Evolutionary conservation across 2,329 filamentous ascomycete species (phyloP).

Genomic region (Allantophomopsis cytisporea): DNA sequence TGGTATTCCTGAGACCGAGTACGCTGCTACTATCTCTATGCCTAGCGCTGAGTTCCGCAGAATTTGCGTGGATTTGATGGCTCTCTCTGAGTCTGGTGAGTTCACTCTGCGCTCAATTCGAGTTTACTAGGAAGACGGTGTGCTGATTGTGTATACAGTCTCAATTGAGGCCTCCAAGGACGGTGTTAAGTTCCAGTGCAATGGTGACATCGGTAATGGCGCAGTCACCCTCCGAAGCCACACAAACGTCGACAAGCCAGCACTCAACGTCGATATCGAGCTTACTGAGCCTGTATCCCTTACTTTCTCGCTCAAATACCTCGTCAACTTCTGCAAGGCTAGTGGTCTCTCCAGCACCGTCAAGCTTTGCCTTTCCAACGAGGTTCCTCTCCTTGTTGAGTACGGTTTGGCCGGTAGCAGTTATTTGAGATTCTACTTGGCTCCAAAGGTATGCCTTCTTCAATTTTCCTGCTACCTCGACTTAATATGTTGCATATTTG

Average conservation of each 20-base stretch:
- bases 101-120: constrained; percentile 5
- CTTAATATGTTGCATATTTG: constrained; percentile 3
- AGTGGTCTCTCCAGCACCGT: constrained; percentile 69
- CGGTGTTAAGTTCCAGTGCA: constrained; percentile 87
- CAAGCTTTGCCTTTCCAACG: constrained; percentile 87
- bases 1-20: constrained; percentile 98
- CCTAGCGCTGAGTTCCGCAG: constrained; percentile 82
- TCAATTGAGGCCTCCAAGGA: constrained; percentile 95
- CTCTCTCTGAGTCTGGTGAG: constrained; percentile 90
- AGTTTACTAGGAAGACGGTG: too few relatives aligned
- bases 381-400: constrained; percentile 92
- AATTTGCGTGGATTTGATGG: constrained; percentile 84
- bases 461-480: too few relatives aligned
- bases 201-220: constrained; percentile 91
- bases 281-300: constrained; percentile 85
- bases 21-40: constrained; percentile 83
- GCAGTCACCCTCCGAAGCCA: constrained; percentile 84
- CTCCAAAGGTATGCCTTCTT: constrained; percentile 62
- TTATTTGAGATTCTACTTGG: constrained; percentile 93
- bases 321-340: constrained; percentile 99
- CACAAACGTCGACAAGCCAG: constrained; percentile 79
- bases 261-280: constrained; percentile 75
- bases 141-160: constrained; percentile 36
- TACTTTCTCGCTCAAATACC: constrained; percentile 97
- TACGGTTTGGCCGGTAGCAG: constrained; percentile 71